Evolutionary conservation across 306 rosid genomes (phyloP), one percentile per base, ranked within the genome.

Genomic region (Myrica gale): DNA sequence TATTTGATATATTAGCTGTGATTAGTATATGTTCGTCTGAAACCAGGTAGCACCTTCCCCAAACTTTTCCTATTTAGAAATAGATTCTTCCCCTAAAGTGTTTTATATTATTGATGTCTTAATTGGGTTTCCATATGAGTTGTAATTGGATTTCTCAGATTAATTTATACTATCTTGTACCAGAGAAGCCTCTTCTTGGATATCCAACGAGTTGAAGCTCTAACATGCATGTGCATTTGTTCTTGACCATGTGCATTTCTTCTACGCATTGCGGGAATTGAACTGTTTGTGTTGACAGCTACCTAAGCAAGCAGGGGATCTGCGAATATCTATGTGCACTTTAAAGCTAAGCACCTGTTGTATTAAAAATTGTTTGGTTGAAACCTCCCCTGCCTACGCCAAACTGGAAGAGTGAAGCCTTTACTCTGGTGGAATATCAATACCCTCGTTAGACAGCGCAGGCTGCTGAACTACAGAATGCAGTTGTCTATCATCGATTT

Each of bases 161-260:
- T 55, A 58, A 15, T 19, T 19, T 74, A 39, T 67, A 51, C 74
- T 47, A 76, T 66, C 53, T 65, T 85, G 72, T 32, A 32, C 37
- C 3, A 32, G 3, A 32, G 3, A 32, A 32, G 37, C 37, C 48
- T 57, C 74, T 78, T 66, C 53, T 78, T 71, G 44, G 75, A 69
- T 26, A 63, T 51, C 74, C 82, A 71, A 65, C 70, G 71, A 70
- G 71, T 78, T 75, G 84, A 74, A 79, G 82, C 83, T 26, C 76
- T 72, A 45, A 66, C 71, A 63, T 32, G 37, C 97, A 89, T 84
- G 91, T 88, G 97, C 81, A 37, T 48, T 77, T 88, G 89, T 76
- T 85, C 76, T 56, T 69, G 69, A 77, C 78, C 97, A 89, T 85
- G 90, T 89, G 92, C 83, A 44, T 74, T 76, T 86, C 86, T 84